Evolutionary conservation across 2,329 filamentous ascomycete species (phyloP), one percentile per base, ranked within the genome.

Genomic region (Colletotrichum shisoi): DNA sequence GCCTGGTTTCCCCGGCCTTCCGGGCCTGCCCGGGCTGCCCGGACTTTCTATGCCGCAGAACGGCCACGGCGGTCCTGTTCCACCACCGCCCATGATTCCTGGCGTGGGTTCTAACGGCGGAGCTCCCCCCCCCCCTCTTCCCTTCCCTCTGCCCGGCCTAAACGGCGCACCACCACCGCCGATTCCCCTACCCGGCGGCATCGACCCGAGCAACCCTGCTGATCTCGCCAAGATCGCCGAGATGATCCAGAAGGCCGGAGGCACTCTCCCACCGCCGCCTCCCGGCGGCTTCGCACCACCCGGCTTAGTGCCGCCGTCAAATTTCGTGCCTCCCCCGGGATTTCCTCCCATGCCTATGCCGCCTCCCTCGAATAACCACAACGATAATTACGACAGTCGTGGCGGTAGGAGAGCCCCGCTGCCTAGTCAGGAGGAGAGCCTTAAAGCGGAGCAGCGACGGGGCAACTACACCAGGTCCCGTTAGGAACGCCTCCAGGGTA

Each of bases 361-460:
- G 70, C 77, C 80, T 21, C 75, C 77, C 19, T 70, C 69, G 45
- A 61, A 53, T 12, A 57, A 64, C 12, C 45, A 72, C 67, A 74
- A 77, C 66, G 71, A 72, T 31, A 31, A 7, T 65, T 74, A 78
- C 64, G 72, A 76, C 72, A 78, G 76, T 13, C 75, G 73, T 24
- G 77, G 73, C 40, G 75, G 79, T 5, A 79, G 87, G 19, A 84
- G 90, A 68, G 91, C 85, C 6, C 92, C 91, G 9, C 79, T 96
- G 49, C 93, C 93, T 0, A 94, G 91, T 75, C 93, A 96, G 78
- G 88, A 91, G 74, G 93, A 95, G 75, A 94, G 91, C 72, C 79
- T 96, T 72, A 86, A 89, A 71, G 87, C 90, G 76, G 91, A 94
- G 77, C 92, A 94, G 82, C 85, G 85, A 63, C 82, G 82, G 61